Evolutionary conservation across 2,329 filamentous ascomycete species (phyloP), one percentile per base, ranked within the genome.

Genomic region (Macrophomina tecta): DNA sequence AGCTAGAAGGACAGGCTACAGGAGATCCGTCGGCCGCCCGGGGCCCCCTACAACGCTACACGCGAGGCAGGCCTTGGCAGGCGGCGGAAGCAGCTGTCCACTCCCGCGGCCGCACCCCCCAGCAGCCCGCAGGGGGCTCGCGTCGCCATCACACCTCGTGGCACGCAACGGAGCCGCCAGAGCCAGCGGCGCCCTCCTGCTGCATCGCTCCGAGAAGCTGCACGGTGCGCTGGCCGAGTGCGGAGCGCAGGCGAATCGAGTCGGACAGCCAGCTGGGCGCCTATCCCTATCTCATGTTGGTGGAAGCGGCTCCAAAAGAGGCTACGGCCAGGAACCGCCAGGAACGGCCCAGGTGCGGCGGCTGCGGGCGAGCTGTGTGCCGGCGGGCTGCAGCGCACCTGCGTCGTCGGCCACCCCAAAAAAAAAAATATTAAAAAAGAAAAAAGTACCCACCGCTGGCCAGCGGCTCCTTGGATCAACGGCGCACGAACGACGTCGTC

Each of bases 11-110:
- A 36, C 38, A 16, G 30, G 42, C 42, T 48, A 62, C 58, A 62
- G 58, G 45, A 62, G 58, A 61, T 49, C 58, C 45, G 40, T 46
- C 42, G 28, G 40, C 28, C n/a, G 40, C 23, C 38, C 16, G 56
- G 45, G 45, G 38, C 23, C 40, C 58, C 40, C 34, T 55, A 55
- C 42, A 45, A n/a, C 42, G 42, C 11, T 55, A 18, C 52, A 55
- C 45, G 58, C 58, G 56, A 61, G 56, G 56, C 56, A 58, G 56
- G 56, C 53, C 53, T 38, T 46, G 55, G 55, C 55, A 45, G 28
- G n/a, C 23, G 6, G 4, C 56, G 56, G 56, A 34, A 48, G 56
- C 28, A 23, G n/a, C 56, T 34, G 11, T 46, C 56, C 56, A 61
- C 56, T 46, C 56, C 56, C 56, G 56, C 56, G 56, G 40, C 56